phyloP scores from a whole-genome alignment of 164 flowering plant genomes.

The Berberis thunbergii region DNA sequence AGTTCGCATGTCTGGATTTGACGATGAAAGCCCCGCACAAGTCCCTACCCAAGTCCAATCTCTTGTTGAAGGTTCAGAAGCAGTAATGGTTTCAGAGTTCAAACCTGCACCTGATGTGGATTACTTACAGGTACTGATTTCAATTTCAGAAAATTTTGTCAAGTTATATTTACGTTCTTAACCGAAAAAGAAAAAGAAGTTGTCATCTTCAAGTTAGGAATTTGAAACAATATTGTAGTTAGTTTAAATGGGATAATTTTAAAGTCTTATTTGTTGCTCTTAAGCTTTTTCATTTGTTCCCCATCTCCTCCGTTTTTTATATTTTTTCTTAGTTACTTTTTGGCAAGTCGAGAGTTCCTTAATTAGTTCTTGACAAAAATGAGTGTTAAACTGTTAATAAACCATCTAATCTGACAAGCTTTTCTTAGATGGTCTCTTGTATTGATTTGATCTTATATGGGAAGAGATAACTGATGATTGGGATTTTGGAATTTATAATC shows the following conservation, averaged over 20 bases:
- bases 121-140: conserved; percentile 65
- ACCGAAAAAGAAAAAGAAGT: neutral
- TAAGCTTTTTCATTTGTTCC: neutral
- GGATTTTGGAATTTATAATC: too few species aligned
- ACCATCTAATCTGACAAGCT: too few species aligned
- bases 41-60: conserved; percentile 82
- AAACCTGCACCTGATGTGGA: conserved; percentile 77
- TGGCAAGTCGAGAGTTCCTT: too few species aligned
- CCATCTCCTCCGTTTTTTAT: neutral
- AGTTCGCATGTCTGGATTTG: conserved; percentile 47
- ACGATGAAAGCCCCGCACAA: conserved; percentile 46
- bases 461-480: too few species aligned
- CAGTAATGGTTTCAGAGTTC: conserved; percentile 51
- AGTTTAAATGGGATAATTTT: neutral
- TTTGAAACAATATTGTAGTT: neutral
- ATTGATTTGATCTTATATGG: too few species aligned
- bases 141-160: neutral
- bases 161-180: neutral
- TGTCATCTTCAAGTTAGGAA: neutral
- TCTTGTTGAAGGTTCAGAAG: conserved; percentile 64
- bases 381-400: too few species aligned
- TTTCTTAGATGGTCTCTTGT: too few species aligned
- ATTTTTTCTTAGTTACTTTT: neutral
- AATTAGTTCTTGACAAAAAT: too few species aligned
- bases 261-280: neutral